Evolutionary conservation across 495 filamentous ascomycete genomes (phyloP), one percentile per base, ranked within the genome.

Genomic region (Cetradonia linearis): DNA sequence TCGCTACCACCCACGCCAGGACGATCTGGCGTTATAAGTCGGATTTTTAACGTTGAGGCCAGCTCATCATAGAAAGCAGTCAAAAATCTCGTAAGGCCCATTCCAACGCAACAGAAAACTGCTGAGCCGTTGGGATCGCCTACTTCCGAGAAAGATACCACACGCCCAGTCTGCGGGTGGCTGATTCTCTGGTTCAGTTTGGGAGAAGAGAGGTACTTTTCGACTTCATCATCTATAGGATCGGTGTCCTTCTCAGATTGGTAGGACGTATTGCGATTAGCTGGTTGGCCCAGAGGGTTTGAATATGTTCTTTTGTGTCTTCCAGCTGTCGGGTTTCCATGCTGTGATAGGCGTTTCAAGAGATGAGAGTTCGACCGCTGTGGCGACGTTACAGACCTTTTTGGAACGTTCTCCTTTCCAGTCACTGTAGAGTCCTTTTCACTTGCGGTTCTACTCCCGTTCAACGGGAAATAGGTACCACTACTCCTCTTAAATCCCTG

Each of bases 51-150:
- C 1, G 90, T 90, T 63, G 87, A 75, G 18, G 94, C 93, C 61
- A 99, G 77, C 69, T 99, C 92, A 70, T 99, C 93, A 67, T 99
- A 99, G 66, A 99, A 99, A 6, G 91, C 90, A 63, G 88, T 96
- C 56, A 99, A 84, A 69, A 95, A 97, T 69, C 93, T 83, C 7
- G 93, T 99, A 59, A 99, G 70, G 1, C 93, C 93, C 93, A 99
- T 99, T 33, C 93, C 93, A 11, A 99, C 89, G 70, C 94, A 99
- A 70, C 91, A 92, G 48, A 99, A 89, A 27, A 99, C 89, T 9
- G 91, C 92, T 68, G 86, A 91, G 11, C 93, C 93, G 55, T 88
- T 82, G 0, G 91, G 87, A 67, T 97, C 89, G 25, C 93, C 93
- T 23, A 99, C 93, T 72, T 99, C 94, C 0, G 92, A 96, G 71